A percentile compares a stretch with the other conserved stretches of the same genome.
phyloP scores from a whole-genome alignment of 169 alveolate species.

The Ichthyophthirius multifiliis region DNA sequence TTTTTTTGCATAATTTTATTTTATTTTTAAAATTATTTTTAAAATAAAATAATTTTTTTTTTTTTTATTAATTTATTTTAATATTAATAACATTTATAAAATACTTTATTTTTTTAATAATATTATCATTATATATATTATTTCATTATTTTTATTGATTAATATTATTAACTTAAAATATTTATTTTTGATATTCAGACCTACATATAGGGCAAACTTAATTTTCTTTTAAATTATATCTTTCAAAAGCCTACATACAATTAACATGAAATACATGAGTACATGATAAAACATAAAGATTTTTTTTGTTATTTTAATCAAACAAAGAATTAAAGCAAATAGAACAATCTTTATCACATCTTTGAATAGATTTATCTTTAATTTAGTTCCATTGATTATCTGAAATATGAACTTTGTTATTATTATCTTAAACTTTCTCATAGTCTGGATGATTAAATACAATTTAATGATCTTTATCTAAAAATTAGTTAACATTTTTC shows the following conservation, averaged over 20 bases:
- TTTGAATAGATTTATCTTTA: slow-evolving; percentile 7
- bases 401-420: neutral
- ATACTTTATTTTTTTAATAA: no score
- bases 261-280: slow-evolving; percentile 17
- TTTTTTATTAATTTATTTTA: no score
- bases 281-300: neutral
- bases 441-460: neutral
- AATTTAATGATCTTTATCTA: neutral
- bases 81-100: no score
- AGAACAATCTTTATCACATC: slow-evolving; percentile 12
- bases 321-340: slow-evolving; percentile 1
- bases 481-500: neutral
- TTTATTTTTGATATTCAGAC: neutral
- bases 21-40: no score
- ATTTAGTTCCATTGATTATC: neutral
- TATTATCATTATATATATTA: no score
- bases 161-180: no score
- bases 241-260: slow-evolving; percentile 9
- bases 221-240: neutral
- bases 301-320: neutral
- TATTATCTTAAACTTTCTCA: neutral
- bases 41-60: no score
- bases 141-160: no score
- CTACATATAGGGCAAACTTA: slow-evolving; percentile 12
- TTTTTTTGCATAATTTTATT: no score